Evolutionary conservation across 805 yeast species (phyloP).

Genomic region (Yarrowia yakushimensis): DNA sequence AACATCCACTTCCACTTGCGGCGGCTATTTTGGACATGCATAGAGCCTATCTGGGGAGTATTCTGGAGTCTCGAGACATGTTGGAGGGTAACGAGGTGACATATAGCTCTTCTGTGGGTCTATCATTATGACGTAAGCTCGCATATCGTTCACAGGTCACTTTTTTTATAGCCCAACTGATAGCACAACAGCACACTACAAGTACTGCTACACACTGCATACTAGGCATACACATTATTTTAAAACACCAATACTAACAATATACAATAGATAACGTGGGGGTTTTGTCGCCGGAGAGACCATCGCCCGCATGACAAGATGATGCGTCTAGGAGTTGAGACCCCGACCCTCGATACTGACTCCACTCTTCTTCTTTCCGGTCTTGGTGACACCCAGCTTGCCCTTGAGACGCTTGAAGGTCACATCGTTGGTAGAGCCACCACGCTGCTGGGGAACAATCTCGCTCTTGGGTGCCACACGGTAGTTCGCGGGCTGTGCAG

Average conservation of each 20-base stretch:
- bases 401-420: slow-evolving; percentile 67
- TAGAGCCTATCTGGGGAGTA: not conserved
- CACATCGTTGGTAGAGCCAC: slow-evolving; percentile 1
- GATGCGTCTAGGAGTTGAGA: slow-evolving; percentile 21
- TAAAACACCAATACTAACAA: not conserved
- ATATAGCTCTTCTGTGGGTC: not conserved
- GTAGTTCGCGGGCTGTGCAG: slow-evolving; percentile 81
- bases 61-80: not conserved
- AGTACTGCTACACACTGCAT: too few species aligned
- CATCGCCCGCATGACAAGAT: not conserved
- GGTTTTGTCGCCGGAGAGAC: not conserved
- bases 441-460: slow-evolving; percentile 39
- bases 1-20: not conserved
- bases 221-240: not conserved
- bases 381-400: slow-evolving; percentile 38
- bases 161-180: too few species aligned
- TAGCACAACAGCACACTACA: too few species aligned
- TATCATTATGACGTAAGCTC: not conserved
- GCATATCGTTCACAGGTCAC: not conserved
- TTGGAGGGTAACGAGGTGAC: not conserved
- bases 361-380: slow-evolving; percentile 54
- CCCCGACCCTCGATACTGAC: slow-evolving; percentile 75
- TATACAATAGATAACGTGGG: slow-evolving; percentile 16
- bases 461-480: slow-evolving; percentile 79
- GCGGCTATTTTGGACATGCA: not conserved